Percentiles rank a stretch among this genome's conserved stretches.
These are phyloP conservation scores for Grosmannia serpens DNA, from an alignment of 2,329 filamentous ascomycete genomes.

Conservation along the genomic window DNA sequence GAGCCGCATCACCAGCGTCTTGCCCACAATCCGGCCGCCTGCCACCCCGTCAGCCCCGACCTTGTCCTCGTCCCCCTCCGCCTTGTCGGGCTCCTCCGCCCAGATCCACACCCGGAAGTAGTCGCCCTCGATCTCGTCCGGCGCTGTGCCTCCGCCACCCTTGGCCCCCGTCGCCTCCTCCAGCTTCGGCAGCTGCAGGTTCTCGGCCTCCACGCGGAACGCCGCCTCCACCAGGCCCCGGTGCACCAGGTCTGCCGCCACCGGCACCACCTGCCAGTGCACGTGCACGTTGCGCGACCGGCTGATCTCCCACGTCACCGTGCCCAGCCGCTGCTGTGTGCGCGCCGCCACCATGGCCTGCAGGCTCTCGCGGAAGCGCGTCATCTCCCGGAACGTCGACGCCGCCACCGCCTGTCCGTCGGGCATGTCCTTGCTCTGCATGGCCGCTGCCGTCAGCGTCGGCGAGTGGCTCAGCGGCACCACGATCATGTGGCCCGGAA, in stretches of 20 bases:
- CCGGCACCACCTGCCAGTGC: constrained; percentile 87
- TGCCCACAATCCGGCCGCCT: constrained; percentile 41
- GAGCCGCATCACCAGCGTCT: constrained; percentile 63
- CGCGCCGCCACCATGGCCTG: constrained; percentile 63
- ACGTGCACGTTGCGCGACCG: constrained; percentile 70
- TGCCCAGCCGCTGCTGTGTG: constrained; percentile 53
- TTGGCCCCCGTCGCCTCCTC: constrained; percentile 15
- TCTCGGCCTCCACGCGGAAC: constrained; percentile 81
- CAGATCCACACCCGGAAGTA: constrained; percentile 80
- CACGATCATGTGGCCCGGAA: constrained; percentile 81
- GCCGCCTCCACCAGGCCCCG: constrained; percentile 74
- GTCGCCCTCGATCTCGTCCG: constrained; percentile 41
- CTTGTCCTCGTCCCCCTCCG: constrained; percentile 17
- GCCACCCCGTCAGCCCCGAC: not conserved
- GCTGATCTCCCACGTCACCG: constrained; percentile 88
- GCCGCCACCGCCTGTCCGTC: constrained; percentile 47
- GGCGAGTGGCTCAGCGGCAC: constrained; percentile 77
- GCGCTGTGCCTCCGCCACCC: constrained; percentile 34
- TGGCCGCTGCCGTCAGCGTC: constrained; percentile 48
- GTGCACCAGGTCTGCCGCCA: constrained; percentile 54
- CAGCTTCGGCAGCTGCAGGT: constrained; percentile 45
- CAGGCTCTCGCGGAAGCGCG: constrained; percentile 61
- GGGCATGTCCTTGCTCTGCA: constrained; percentile 40
- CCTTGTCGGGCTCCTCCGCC: constrained; percentile 44
- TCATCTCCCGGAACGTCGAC: constrained; percentile 69